Conservation (phyloP, 2,329 filamentous ascomycete genomes). For the Zymoseptoria passerinii region DNA sequence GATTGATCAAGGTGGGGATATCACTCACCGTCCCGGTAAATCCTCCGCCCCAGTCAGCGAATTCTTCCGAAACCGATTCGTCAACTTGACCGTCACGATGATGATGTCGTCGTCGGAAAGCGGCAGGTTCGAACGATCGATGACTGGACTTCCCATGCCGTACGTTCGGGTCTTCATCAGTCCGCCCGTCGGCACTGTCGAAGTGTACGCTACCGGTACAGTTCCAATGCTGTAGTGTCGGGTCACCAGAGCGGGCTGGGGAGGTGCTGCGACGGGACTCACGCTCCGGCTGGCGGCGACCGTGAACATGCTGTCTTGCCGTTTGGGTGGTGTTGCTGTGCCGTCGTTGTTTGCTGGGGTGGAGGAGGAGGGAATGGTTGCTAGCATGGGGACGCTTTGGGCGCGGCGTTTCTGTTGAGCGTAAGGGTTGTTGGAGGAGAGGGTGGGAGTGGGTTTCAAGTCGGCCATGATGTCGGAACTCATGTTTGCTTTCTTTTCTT, state of each 20-base stretch:
- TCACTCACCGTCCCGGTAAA: conserved; percentile 17
- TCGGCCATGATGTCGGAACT: background rate
- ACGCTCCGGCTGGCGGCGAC: background rate
- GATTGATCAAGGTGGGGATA: too few relatives aligned
- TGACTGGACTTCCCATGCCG: background rate
- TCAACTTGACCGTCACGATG: conserved; percentile 20
- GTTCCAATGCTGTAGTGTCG: background rate
- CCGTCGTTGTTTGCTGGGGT: background rate
- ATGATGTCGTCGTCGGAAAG: conserved; percentile 23
- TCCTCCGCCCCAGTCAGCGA: conserved; percentile 13
- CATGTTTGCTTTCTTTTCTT: background rate
- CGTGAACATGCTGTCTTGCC: background rate
- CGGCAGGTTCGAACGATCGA: background rate
- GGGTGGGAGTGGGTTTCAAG: background rate
- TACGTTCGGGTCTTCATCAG: background rate
- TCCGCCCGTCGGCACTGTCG: background rate
- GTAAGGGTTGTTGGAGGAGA: background rate
- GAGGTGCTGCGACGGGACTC: background rate
- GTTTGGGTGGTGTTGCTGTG: background rate
- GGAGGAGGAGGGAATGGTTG: background rate
- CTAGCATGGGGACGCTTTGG: background rate
- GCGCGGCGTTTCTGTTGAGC: background rate
- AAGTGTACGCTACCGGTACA: background rate
- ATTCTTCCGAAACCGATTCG: conserved; percentile 10
- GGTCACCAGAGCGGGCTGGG: background rate